Conservation (phyloP, 2,329 filamentous ascomycete genomes). For the Neurospora crassa region DNA sequence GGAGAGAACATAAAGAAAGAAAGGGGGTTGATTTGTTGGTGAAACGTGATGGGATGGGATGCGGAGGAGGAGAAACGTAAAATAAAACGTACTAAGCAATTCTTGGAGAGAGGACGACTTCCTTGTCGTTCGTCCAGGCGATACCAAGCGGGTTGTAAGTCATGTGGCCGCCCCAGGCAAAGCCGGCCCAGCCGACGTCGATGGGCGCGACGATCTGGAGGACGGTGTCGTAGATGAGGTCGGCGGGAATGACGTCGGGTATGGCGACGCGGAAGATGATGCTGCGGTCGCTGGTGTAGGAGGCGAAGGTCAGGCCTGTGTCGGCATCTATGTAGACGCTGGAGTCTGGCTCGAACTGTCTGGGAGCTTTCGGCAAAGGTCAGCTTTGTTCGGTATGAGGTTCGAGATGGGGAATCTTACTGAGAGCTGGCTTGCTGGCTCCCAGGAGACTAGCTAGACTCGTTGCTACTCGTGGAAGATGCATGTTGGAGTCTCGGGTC, state of each 20-base stretch:
- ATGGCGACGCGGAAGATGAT: constrained; percentile 27
- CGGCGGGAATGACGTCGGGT: constrained; percentile 21
- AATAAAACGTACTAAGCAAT: constrained; percentile 32
- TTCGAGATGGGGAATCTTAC: background rate
- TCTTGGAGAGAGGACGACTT: constrained; percentile 31
- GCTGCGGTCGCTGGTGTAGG: constrained; percentile 28
- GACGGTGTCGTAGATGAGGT: constrained; percentile 22
- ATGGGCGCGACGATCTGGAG: constrained; percentile 33
- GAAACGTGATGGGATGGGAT: too few relatives aligned
- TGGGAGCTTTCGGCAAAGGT: constrained; percentile 3
- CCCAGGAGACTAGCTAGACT: constrained; percentile 21
- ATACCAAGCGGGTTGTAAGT: constrained; percentile 36
- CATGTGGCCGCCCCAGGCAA: constrained; percentile 42
- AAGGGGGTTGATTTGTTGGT: too few relatives aligned
- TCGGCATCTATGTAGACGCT: constrained; percentile 24
- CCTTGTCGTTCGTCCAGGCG: constrained; percentile 33
- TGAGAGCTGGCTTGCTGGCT: constrained; percentile 20
- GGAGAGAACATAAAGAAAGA: background rate
- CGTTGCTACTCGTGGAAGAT: constrained; percentile 19
- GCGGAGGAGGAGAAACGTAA: too few relatives aligned
- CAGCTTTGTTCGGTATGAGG: background rate
- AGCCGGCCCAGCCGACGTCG: constrained; percentile 36
- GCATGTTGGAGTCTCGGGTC: constrained; percentile 20
- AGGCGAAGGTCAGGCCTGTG: constrained; percentile 34
- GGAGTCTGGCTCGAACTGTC: constrained; percentile 24